Evolutionary conservation across 768 basidiomycete genomes (phyloP), one percentile per base, ranked within the genome.

Genomic region (Hysterangium stoloniferum): DNA sequence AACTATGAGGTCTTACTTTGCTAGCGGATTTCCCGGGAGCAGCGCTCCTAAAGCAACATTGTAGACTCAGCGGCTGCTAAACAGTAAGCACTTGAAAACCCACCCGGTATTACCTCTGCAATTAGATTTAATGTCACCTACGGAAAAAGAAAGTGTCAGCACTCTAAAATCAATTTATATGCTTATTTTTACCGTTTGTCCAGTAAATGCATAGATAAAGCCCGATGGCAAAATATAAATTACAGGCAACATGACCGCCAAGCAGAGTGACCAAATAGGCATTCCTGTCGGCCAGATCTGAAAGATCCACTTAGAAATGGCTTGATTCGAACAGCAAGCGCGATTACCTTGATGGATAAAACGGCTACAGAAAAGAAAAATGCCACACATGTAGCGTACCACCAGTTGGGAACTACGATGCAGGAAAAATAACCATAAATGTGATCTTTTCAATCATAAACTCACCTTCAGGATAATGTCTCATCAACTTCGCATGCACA

Each of bases 401-500:
- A 75, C 62, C 65, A 63, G 48, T 66, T 60, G 1, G 52, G 54
- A 25, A 45, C 45, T 46, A 13, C n/a, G 33, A 34, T 17, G 33
- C 33, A 34, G 33, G n/a, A 12, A 45, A n/a, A 31, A 11, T 41
- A 8, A 20, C 20, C 9, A 34, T 4, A 45, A 20, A 8, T 4
- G 36, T 12, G 32, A 24, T 12, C 9, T 34, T n/a, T 6, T 15
- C 9, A 9, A 48, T 25, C 17, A 2, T 49, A n/a, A 37, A 34
- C 3, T 61, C 62, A 1, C 68, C 66, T 51, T 71, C 70, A 2
- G 66, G 68, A 57, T 76, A 76, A 9, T 61, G 55, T 37, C 62
- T 53, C 73, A 76, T 76, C 38, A 75, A 58, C 58, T 70, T 72
- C 45, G 67, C 61, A 54, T 76, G 75, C 17, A 76, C 63, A 51